phyloP scores from a whole-genome alignment of 2,329 filamentous ascomycete genomes.

The Aspergillus hortae region DNA sequence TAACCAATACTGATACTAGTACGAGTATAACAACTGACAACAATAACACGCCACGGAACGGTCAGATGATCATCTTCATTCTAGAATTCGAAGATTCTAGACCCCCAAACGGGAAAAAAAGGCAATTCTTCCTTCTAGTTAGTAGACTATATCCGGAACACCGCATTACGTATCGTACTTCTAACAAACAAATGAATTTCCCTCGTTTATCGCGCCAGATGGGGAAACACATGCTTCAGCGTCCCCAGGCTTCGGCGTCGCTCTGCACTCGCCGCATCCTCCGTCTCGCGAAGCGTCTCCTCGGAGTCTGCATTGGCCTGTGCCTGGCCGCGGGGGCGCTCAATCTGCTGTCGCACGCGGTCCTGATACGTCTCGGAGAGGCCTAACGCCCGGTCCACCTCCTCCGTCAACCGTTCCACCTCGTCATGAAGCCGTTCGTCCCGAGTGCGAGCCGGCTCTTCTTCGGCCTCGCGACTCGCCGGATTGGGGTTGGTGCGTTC shows the following conservation, averaged over 20 bases:
- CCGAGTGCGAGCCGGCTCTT: slow-evolving; percentile 40
- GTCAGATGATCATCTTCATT: no score
- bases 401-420: slow-evolving; percentile 55
- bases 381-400: slow-evolving; percentile 55
- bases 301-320: slow-evolving; percentile 1
- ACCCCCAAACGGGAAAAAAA: no score
- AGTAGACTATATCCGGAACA: no score
- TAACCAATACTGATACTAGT: no score
- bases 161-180: neutral
- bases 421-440: slow-evolving; percentile 58
- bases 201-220: slow-evolving; percentile 22
- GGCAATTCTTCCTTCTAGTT: no score
- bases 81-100: no score
- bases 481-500: slow-evolving; percentile 61
- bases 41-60: no score
- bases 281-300: neutral
- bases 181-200: neutral
- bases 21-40: no score
- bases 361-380: slow-evolving; percentile 46
- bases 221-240: slow-evolving; percentile 36
- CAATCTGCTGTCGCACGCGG: slow-evolving; percentile 33
- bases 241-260: slow-evolving; percentile 13
- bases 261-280: neutral
- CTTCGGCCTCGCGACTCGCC: slow-evolving; percentile 46
- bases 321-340: slow-evolving; percentile 9